Evolutionary conservation across 805 yeast genomes (phyloP).

Genomic region (Yamadazyma sp.): DNA sequence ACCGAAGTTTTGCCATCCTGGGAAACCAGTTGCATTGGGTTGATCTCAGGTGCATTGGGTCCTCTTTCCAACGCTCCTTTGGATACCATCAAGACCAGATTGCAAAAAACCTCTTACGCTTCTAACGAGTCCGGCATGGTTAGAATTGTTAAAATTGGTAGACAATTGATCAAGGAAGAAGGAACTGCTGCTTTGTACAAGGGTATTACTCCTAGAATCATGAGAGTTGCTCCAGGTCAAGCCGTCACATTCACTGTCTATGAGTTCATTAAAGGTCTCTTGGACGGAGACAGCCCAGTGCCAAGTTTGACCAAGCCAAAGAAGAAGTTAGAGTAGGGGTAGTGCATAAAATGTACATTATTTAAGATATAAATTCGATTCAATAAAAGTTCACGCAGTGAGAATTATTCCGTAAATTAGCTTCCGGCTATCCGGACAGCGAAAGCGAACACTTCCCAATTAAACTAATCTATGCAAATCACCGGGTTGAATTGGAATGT

Average conservation of each 20-base stretch:
- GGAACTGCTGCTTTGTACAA: conserved; percentile 53
- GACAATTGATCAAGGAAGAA: conserved; percentile 80
- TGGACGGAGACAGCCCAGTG: conserved; percentile 37
- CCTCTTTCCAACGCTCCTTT: conserved; percentile 97
- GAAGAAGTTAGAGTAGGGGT: conserved; percentile 16
- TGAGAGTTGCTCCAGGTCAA: conserved; percentile 99
- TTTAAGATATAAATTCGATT: conserved; percentile 1
- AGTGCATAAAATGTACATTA: conserved; percentile 3
- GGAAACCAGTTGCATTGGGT: conserved; percentile 91
- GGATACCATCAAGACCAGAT: conserved; percentile 94
- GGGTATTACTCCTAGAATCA: conserved; percentile 97
- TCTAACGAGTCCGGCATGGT: conserved; percentile 68
- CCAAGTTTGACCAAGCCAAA: conserved; percentile 15
- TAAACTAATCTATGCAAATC: too few relatives aligned
- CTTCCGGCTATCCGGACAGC: too few relatives aligned
- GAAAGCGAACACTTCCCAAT: too few relatives aligned
- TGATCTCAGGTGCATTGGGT: conserved; percentile 94
- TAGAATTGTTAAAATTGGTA: conserved; percentile 78
- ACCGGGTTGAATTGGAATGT: too few relatives aligned
- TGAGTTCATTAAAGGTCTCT: conserved; percentile 74
- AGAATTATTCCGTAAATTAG: too few relatives aligned
- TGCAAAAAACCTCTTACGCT: conserved; percentile 82
- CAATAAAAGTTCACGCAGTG: too few relatives aligned
- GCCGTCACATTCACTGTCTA: conserved; percentile 98
- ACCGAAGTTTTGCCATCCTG: conserved; percentile 74